phyloP scores from a whole-genome alignment of 176 grass and related monocot genomes.

The Bothriochloa decipiens region DNA sequence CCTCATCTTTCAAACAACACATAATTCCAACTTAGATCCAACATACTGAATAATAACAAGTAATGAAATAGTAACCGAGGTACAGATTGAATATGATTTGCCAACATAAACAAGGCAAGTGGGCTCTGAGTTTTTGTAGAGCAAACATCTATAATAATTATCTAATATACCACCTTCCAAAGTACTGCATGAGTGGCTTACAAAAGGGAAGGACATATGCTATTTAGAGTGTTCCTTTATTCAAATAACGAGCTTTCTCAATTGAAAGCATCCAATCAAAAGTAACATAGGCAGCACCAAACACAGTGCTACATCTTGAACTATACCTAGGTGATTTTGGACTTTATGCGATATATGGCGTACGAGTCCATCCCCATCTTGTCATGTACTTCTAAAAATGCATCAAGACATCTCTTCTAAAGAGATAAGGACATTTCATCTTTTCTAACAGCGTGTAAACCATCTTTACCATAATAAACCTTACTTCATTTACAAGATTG shows the following conservation, averaged over 20 bases:
- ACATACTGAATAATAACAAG: conserved; percentile 14
- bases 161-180: background rate
- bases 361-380: background rate
- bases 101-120: conserved; percentile 15
- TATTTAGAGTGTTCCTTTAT: background rate
- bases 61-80: conserved; percentile 10
- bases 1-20: conserved; percentile 22
- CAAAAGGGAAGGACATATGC: conserved; percentile 12
- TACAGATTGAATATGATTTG: conserved; percentile 8
- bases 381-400: background rate
- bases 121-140: background rate
- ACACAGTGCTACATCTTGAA: background rate
- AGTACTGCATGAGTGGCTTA: background rate
- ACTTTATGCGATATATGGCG: background rate
- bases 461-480: background rate
- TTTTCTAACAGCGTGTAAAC: background rate
- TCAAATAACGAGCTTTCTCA: background rate
- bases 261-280: background rate
- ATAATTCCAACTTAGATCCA: conserved; percentile 18
- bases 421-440: conserved; percentile 7
- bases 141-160: background rate
- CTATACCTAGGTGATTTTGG: background rate
- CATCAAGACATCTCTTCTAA: background rate
- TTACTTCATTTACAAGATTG: background rate
- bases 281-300: background rate